Conservation (phyloP, 208 protist species). For the Entamoeba invadens region DNA sequence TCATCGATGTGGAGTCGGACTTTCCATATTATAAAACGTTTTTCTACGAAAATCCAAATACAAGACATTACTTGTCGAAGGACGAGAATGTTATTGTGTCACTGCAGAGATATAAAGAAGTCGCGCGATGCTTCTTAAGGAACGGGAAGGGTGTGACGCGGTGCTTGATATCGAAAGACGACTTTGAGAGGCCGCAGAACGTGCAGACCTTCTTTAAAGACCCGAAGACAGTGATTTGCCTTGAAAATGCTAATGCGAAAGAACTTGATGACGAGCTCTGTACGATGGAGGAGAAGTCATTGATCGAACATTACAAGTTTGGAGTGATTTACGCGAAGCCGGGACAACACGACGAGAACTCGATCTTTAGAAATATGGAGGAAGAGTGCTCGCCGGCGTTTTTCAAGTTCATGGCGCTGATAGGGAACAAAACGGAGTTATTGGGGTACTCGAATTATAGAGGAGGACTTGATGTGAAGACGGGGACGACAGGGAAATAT, state of each 20-base stretch:
- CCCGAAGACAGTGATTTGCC: background rate
- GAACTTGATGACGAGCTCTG: background rate
- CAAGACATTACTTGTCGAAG: background rate
- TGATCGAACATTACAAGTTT: background rate
- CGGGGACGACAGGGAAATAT: background rate
- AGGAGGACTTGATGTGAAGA: background rate
- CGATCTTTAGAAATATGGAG: background rate
- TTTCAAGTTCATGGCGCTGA: background rate
- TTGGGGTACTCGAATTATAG: background rate
- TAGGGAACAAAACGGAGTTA: background rate
- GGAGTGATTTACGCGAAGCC: background rate
- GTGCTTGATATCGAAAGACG: background rate
- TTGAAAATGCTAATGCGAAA: background rate
- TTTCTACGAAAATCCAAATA: background rate
- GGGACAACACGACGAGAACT: background rate
- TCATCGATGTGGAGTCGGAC: background rate
- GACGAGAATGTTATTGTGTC: background rate
- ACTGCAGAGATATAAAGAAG: background rate
- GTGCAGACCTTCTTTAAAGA: background rate
- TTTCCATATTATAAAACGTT: background rate
- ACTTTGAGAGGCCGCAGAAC: background rate
- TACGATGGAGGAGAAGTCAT: background rate
- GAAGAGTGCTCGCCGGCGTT: background rate
- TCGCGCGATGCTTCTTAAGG: background rate
- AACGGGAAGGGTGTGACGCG: background rate